A percentile compares a stretch with the other conserved stretches of the same genome.
These are phyloP conservation scores for Fusarium hainanense DNA, from an alignment of 2,329 filamentous ascomycete genomes.

Conservation along the genomic window DNA sequence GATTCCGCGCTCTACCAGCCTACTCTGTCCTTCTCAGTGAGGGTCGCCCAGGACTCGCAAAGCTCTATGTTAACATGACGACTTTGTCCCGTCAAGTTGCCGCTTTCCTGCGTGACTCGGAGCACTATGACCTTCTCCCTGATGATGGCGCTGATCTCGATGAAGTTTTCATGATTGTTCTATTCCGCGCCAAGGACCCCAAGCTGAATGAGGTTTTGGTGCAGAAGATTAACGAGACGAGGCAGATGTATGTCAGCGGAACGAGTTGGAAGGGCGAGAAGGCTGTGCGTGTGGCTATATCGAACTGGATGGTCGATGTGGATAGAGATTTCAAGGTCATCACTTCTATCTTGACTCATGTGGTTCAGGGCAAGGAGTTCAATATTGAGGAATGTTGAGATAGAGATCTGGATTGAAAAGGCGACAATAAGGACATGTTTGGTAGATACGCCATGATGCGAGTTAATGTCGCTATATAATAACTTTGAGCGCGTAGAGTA, in stretches of 20 bases:
- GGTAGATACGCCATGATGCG: background rate
- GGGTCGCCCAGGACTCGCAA: slow-evolving; percentile 74
- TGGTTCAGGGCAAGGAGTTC: slow-evolving; percentile 53
- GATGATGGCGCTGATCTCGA: slow-evolving; percentile 57
- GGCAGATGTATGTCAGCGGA: slow-evolving; percentile 84
- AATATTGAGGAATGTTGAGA: slow-evolving; percentile 37
- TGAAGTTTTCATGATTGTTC: slow-evolving; percentile 71
- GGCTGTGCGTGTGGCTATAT: slow-evolving; percentile 85
- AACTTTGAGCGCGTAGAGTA: background rate
- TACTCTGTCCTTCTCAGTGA: slow-evolving; percentile 84
- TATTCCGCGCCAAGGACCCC: slow-evolving; percentile 78
- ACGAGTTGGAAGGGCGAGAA: slow-evolving; percentile 79
- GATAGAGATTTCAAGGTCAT: slow-evolving; percentile 75
- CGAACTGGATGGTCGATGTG: slow-evolving; percentile 83
- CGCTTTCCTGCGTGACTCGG: slow-evolving; percentile 68
- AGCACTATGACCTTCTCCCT: slow-evolving; percentile 75
- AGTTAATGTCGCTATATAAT: background rate
- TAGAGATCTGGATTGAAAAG: background rate
- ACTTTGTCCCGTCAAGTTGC: slow-evolving; percentile 76
- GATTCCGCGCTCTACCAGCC: slow-evolving; percentile 89
- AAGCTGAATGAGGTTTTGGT: slow-evolving; percentile 74
- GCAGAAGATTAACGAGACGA: slow-evolving; percentile 75
- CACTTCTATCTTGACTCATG: slow-evolving; percentile 66
- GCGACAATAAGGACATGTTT: background rate
- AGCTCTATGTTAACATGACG: slow-evolving; percentile 79